Percentiles rank a stretch among this genome's conserved stretches.
Evolutionary conservation across 257 asterid genomes (phyloP).

Genomic region (Solanum boliviense): DNA sequence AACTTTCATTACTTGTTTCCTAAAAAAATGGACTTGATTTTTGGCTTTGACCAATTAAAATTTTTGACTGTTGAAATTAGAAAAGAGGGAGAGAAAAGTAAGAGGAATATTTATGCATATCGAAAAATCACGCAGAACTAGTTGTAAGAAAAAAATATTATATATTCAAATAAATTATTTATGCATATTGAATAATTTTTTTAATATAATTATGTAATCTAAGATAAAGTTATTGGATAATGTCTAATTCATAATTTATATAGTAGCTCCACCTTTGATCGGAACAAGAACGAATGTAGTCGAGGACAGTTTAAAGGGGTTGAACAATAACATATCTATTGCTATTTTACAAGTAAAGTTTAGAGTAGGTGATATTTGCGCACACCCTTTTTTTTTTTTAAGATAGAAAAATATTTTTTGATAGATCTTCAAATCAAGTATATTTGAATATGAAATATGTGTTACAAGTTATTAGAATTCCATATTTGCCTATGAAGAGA

Average conservation of each 20-base stretch:
- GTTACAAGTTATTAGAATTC: too few relatives aligned
- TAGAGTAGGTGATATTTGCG: rapidly evolving
- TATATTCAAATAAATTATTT: not conserved
- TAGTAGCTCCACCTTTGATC: not conserved
- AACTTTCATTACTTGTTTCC: not conserved
- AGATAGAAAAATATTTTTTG: too few relatives aligned
- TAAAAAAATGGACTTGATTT: not conserved
- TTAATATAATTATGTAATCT: not conserved
- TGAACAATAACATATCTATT: too few relatives aligned
- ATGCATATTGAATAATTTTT: not conserved
- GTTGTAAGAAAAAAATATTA: not conserved
- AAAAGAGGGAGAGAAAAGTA: not conserved
- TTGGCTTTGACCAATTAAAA: not conserved
- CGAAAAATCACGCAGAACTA: not conserved
- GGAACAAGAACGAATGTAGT: not conserved
- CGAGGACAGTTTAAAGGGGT: not conserved
- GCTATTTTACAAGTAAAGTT: not conserved
- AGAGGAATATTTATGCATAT: not conserved
- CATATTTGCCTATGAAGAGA: too few relatives aligned
- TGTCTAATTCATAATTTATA: not conserved
- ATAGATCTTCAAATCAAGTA: too few relatives aligned
- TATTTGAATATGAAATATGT: too few relatives aligned
- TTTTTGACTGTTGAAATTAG: not conserved
- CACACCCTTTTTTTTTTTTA: not conserved
- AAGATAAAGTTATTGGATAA: not conserved